phyloP scores from a whole-genome alignment of 1,139 yeast genomes.

The Candida sp. region DNA sequence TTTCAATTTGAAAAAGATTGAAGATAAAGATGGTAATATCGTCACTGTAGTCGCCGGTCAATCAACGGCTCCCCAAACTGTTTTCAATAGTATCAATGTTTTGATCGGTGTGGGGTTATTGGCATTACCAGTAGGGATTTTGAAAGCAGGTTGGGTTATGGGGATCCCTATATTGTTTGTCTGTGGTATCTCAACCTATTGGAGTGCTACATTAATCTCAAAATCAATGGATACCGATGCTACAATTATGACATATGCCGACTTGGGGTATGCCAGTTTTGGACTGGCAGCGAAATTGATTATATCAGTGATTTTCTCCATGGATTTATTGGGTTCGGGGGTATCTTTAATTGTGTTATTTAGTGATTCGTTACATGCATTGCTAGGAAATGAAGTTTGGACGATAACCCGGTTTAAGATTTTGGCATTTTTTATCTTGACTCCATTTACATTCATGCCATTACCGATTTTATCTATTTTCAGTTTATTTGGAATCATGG shows the following conservation, averaged over 20 bases:
- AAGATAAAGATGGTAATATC: constrained; percentile 70
- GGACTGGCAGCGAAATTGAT: constrained; percentile 41
- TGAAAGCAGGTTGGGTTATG: constrained; percentile 44
- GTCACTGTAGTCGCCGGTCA: constrained; percentile 77
- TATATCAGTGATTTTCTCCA: constrained; percentile 38
- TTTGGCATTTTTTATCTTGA: constrained; percentile 37
- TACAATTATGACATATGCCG: constrained; percentile 85
- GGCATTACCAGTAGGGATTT: constrained; percentile 46
- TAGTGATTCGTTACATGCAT: constrained; percentile 49
- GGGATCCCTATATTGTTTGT: constrained; percentile 37
- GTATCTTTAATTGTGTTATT: constrained; percentile 53
- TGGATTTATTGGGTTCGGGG: constrained; percentile 55
- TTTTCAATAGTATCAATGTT: constrained; percentile 45
- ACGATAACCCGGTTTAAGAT: constrained; percentile 36
- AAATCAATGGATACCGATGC: constrained; percentile 64
- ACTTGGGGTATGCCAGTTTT: constrained; percentile 75
- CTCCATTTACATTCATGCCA: constrained; percentile 47
- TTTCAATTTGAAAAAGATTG: constrained; percentile 60
- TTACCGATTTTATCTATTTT: constrained; percentile 41
- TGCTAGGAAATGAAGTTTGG: constrained; percentile 36
- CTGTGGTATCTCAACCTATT: constrained; percentile 40
- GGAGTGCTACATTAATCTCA: constrained; percentile 44
- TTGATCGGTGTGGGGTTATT: constrained; percentile 48
- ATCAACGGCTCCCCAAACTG: constrained; percentile 56
- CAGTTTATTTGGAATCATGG: constrained; percentile 42